These are phyloP conservation scores for Arthroderma sp. DNA, from an alignment of 2,329 filamentous ascomycete genomes.

Conservation along the genomic window DNA sequence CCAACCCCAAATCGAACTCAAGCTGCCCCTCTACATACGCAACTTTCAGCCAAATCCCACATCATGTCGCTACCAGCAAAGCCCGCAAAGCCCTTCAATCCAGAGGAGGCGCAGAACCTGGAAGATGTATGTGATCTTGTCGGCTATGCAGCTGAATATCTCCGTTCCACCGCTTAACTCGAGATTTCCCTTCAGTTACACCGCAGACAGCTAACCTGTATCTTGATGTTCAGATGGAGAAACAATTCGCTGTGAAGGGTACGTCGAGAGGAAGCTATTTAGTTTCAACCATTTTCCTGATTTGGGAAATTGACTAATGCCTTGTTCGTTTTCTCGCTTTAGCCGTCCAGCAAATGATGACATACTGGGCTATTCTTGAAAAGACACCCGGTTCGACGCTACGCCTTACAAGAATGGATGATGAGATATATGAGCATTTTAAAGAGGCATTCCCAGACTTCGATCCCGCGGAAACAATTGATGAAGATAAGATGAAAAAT, in stretches of 20 bases:
- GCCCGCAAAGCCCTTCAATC: constrained; percentile 28
- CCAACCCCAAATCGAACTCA: no score
- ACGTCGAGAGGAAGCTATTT: constrained; percentile 6
- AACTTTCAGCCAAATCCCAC: neutral
- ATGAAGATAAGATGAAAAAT: constrained; percentile 97
- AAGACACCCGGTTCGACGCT: constrained; percentile 78
- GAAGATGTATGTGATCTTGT: constrained; percentile 44
- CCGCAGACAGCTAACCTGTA: constrained; percentile 6
- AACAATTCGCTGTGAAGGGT: constrained; percentile 98
- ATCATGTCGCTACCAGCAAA: constrained; percentile 4
- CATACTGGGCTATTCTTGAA: constrained; percentile 93
- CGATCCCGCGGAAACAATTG: constrained; percentile 63
- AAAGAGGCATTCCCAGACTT: constrained; percentile 83
- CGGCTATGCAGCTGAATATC: neutral
- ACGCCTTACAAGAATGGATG: constrained; percentile 83
- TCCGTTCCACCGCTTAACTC: neutral
- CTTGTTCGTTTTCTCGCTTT: neutral
- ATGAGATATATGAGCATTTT: constrained; percentile 88
- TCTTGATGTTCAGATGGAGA: constrained; percentile 60
- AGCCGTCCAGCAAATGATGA: constrained; percentile 90
- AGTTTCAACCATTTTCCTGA: neutral
- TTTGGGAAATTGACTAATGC: neutral
- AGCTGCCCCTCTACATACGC: no score
- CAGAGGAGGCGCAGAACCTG: constrained; percentile 55
- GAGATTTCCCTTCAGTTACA: constrained; percentile 1